phyloP scores from a whole-genome alignment of 768 basidiomycete species.

The Kwoniella heveanensis region DNA sequence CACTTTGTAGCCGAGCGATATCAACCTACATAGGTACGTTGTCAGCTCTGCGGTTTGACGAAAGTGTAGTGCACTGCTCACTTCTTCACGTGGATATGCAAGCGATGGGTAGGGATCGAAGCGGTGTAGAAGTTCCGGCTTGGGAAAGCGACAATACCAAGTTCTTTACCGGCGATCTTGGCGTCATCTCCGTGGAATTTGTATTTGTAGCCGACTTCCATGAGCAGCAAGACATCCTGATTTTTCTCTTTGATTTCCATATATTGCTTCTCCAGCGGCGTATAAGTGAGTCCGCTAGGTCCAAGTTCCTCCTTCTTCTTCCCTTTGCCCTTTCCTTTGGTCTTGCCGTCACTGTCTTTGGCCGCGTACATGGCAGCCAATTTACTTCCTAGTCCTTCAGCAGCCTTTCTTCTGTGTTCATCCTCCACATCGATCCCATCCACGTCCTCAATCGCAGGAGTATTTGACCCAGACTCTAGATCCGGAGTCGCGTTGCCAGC shows the following conservation, averaged over 20 bases:
- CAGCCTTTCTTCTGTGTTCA: constrained; percentile 21
- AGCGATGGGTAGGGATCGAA: constrained; percentile 54
- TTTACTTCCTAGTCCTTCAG: constrained; percentile 32
- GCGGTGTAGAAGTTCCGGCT: constrained; percentile 56
- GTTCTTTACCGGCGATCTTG: constrained; percentile 53
- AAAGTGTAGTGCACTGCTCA: constrained; percentile 13
- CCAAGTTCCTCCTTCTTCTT: constrained; percentile 55
- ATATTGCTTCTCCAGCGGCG: constrained; percentile 56
- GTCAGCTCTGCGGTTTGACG: constrained; percentile 3
- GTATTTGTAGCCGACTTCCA: constrained; percentile 57
- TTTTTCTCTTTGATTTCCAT: constrained; percentile 54
- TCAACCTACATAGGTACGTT: constrained; percentile 34
- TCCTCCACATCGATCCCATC: constrained; percentile 30
- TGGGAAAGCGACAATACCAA: constrained; percentile 56
- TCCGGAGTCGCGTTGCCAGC: constrained; percentile 23
- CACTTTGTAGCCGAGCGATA: constrained; percentile 56
- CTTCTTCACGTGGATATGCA: constrained; percentile 57
- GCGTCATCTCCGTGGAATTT: constrained; percentile 57
- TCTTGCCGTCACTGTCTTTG: constrained; percentile 17
- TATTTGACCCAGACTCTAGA: constrained; percentile 16
- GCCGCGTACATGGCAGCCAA: constrained; percentile 40
- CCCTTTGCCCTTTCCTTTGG: constrained; percentile 29
- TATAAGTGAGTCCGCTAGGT: constrained; percentile 54
- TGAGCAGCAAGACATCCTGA: constrained; percentile 53
- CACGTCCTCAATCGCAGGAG: constrained; percentile 19